Evolutionary conservation across 306 rosid genomes (phyloP), one percentile per base, ranked within the genome.

Genomic region (Malus sylvestris): DNA sequence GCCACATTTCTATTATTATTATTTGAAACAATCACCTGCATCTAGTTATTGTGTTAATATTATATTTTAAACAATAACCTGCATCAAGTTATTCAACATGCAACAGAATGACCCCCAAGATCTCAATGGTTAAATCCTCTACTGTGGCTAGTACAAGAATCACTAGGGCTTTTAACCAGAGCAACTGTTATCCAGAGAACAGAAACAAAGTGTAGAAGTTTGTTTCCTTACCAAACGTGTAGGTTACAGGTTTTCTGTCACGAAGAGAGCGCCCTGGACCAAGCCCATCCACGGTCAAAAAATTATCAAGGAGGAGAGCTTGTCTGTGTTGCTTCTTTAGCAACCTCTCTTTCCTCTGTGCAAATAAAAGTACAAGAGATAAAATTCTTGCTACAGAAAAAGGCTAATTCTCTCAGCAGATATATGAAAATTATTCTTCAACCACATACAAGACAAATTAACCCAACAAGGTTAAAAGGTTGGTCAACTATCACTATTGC

Each of bases 191-290:
- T 15, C 13, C 5, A 73, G 73, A 79, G 49, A 64, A 46, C 13
- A 4, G 55, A 30, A 22, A 42, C 29, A 45, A 64, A 55, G 42
- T 67, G 60, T 65, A 19, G 29, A 66, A 13, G 35, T 59, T 65
- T 68, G 52, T 75, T 72, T 76, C 76, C 96, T 86, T 81, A 96
- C 99, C 99, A 44, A 96, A 96, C 65, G 99, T 96, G 81, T 96
- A 96, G 72, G 99, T 93, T 74, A 96, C 99, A 51, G 91, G 98
- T 79, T 96, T 96, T 83, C 99, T 87, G 83, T 89, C 98, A 78
- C 99, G 99, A 58, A 96, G 99, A 70, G 99, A 88, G 81, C 99
- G 99, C 69, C 99, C 99, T 4, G 98, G 89, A 77, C 75, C 93
- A 81, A 93, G 91, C 67, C 91, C 99, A 63, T 96, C 99, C 68